Conservation (phyloP, 768 basidiomycete species). For the Boletus tomentosulus region DNA sequence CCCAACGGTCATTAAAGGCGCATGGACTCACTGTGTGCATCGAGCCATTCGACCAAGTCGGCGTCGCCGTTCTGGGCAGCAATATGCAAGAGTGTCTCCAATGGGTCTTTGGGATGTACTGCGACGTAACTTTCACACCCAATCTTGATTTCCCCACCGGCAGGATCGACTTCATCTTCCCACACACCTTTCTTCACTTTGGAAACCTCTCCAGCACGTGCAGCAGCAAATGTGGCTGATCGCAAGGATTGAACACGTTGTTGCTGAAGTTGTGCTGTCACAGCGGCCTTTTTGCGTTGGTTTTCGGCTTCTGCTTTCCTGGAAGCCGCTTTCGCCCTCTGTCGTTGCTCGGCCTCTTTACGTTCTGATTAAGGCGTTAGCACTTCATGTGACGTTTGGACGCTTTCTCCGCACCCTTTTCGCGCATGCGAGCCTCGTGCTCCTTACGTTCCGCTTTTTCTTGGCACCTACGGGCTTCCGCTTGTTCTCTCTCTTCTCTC, state of each 20-base stretch:
- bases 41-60: slow-evolving; percentile 63
- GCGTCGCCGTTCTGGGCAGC: slow-evolving; percentile 51
- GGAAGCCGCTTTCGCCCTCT: slow-evolving; percentile 47
- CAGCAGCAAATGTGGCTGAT: slow-evolving; percentile 62
- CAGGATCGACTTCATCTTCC: slow-evolving; percentile 67
- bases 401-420: slow-evolving; percentile 39
- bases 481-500: slow-evolving; percentile 52
- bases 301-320: slow-evolving; percentile 56
- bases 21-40: slow-evolving; percentile 57
- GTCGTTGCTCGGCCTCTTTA: slow-evolving; percentile 51
- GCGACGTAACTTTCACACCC: slow-evolving; percentile 52
- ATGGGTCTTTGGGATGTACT: slow-evolving; percentile 45
- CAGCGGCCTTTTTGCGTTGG: slow-evolving; percentile 43
- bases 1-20: slow-evolving; percentile 21
- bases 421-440: slow-evolving; percentile 42
- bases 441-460: slow-evolving; percentile 50
- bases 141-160: slow-evolving; percentile 62
- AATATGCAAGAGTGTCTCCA: slow-evolving; percentile 70
- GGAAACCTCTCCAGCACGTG: slow-evolving; percentile 48
- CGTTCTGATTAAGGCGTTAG: slow-evolving; percentile 36
- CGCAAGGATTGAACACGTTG: slow-evolving; percentile 52
- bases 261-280: slow-evolving; percentile 43
- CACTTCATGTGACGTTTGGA: slow-evolving; percentile 5
- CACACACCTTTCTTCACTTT: slow-evolving; percentile 62
- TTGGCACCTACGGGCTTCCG: slow-evolving; percentile 42